phyloP scores from a whole-genome alignment of 176 grass and related monocot species.

The Oryza meridionalis region DNA sequence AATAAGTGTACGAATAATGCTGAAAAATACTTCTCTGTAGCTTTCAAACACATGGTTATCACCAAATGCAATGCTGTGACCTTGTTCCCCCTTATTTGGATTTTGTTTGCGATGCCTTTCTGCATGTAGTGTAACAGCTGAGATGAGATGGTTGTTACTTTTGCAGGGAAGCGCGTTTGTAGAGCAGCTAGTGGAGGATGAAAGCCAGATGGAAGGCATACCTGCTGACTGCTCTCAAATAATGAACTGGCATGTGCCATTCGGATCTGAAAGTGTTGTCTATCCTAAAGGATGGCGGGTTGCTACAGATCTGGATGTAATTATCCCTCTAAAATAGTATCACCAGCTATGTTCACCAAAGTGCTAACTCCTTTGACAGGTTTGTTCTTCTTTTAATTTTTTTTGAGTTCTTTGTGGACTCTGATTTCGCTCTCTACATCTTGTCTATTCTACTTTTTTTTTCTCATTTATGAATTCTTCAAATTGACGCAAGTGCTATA shows the following conservation, averaged over 20 bases:
- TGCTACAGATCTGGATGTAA: constrained; percentile 65
- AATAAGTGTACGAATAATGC: constrained; percentile 15
- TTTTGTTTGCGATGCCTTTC: constrained; percentile 32
- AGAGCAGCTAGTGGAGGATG: constrained; percentile 93
- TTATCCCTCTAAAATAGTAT: constrained; percentile 75
- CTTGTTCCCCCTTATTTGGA: background rate
- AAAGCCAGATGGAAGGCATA: constrained; percentile 95
- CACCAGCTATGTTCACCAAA: constrained; percentile 42
- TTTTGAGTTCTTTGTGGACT: background rate
- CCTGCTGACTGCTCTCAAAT: constrained; percentile 84
- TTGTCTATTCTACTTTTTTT: constrained; percentile 10
- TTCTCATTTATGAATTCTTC: constrained; percentile 1
- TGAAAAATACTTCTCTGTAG: background rate
- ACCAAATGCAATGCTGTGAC: background rate
- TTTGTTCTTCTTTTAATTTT: constrained; percentile 28
- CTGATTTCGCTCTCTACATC: constrained; percentile 31
- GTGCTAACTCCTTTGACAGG: constrained; percentile 62
- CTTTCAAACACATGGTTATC: constrained; percentile 35
- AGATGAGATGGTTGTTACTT: constrained; percentile 45
- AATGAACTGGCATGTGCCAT: constrained; percentile 99
- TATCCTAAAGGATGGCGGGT: constrained; percentile 94
- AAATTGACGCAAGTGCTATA: constrained; percentile 1
- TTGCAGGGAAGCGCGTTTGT: constrained; percentile 88
- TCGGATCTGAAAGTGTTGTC: constrained; percentile 61
- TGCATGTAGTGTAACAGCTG: constrained; percentile 37